These are phyloP conservation scores for Pyrenophora teres DNA, from an alignment of 2,329 filamentous ascomycete genomes.

Conservation along the genomic window DNA sequence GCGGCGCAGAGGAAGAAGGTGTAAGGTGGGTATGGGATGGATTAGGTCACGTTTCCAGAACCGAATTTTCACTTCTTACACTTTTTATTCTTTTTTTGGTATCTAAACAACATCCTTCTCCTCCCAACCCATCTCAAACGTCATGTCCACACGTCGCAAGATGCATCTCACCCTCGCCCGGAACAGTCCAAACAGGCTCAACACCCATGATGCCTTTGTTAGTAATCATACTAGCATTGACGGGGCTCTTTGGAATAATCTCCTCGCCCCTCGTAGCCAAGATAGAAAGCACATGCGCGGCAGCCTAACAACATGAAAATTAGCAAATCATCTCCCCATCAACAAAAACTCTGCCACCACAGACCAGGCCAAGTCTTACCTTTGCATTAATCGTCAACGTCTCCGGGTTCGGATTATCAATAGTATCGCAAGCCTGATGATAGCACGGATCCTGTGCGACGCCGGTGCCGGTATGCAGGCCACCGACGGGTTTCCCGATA, in stretches of 20 bases:
- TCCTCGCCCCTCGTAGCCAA: conserved; percentile 39
- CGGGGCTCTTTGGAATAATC: conserved; percentile 43
- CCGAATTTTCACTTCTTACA: too few relatives aligned
- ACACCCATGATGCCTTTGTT: conserved; percentile 34
- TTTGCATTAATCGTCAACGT: conserved; percentile 47
- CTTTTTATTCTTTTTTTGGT: too few relatives aligned
- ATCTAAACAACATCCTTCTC: too few relatives aligned
- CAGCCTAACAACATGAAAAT: conserved; percentile 22
- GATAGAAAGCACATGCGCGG: conserved; percentile 43
- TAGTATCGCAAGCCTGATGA: conserved; percentile 47
- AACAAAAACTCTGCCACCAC: too few relatives aligned
- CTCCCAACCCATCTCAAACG: conserved; percentile 14
- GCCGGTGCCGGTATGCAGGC: conserved; percentile 49
- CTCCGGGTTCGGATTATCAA: conserved; percentile 45
- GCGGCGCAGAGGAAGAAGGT: too few relatives aligned
- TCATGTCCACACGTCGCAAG: conserved; percentile 40
- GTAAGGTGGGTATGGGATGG: too few relatives aligned
- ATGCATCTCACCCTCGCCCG: conserved; percentile 37
- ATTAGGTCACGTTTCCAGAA: too few relatives aligned
- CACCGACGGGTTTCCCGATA: conserved; percentile 48
- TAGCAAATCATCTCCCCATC: too few relatives aligned
- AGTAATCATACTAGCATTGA: conserved; percentile 38
- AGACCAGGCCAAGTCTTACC: conserved; percentile 18
- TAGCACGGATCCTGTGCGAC: conserved; percentile 49
- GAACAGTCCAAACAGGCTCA: conserved; percentile 39